Evolutionary conservation across 2,329 filamentous ascomycete genomes (phyloP), one percentile per base, ranked within the genome.

Genomic region (Cladosporium sp.): DNA sequence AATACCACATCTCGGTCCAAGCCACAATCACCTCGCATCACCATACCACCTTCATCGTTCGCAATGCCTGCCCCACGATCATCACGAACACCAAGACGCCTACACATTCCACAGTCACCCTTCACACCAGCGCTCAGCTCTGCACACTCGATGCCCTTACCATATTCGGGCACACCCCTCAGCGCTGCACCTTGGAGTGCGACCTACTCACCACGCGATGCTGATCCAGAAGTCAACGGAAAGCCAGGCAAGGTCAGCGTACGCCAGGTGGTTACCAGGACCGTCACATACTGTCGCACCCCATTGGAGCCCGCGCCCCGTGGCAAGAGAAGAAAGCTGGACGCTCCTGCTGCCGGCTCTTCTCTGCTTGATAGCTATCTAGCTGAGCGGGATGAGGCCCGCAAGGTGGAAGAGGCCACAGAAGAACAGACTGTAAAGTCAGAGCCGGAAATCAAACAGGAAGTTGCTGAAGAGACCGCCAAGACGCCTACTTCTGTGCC

Each of bases 191-290:
- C 76, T 8, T 77, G 76, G 75, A 76, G 74, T 62, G 72, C 74
- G 31, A 72, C 72, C 10, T 76, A 86, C 67, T 92, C 91, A 12
- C 89, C 90, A 10, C 91, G 91, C 68, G 91, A 95, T 76, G 93
- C 91, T 60, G 67, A 68, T 56, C 63, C 65, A 49, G 72, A 75
- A 23, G 67, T 67, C 56, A 71, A 67, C 49, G 71, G 71, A 46
- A 69, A 71, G 62, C 71, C 73, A 26, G 74, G 73, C 67, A 90
- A 81, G 18, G 85, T 89, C 63, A 88, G 85, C 74, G 92, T 97
- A 66, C 85, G 92, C 64, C 93, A 97, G 78, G 92, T 97, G 5
- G 91, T 97, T 62, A 97, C 93, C n/a, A 86, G 93, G 71, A 97
- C 93, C 18, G 91, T 97, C 67, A 97, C 92, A 49, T 97, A 96